These are phyloP conservation scores for Plasmodium coatneyi DNA, from an alignment of 169 alveolate species.

Conservation along the genomic window DNA sequence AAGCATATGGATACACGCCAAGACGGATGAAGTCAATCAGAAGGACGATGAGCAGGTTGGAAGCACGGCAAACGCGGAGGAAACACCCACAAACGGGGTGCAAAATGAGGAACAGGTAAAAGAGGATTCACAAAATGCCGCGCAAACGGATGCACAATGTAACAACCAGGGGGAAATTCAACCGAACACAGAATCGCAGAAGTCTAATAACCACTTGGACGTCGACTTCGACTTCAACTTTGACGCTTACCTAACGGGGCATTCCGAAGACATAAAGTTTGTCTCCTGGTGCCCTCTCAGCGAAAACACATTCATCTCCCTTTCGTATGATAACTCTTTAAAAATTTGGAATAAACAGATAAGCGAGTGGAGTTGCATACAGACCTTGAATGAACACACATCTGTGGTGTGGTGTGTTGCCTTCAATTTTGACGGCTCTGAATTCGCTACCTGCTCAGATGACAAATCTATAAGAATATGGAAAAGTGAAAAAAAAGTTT, in stretches of 20 bases:
- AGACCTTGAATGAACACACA: conserved; percentile 77
- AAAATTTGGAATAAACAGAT: conserved; percentile 33
- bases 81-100: background rate
- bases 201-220: background rate
- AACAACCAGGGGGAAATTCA: background rate
- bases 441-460: conserved; percentile 81
- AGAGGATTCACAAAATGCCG: background rate
- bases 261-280: conserved; percentile 52
- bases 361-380: conserved; percentile 84
- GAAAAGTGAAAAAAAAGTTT: conserved; percentile 30
- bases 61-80: background rate
- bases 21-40: background rate
- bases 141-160: background rate
- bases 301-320: conserved; percentile 77
- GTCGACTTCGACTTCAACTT: conserved; percentile 22
- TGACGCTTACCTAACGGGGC: conserved; percentile 62
- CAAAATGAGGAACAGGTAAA: background rate
- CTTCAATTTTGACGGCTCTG: conserved; percentile 78
- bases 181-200: background rate
- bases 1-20: conserved; percentile 83
- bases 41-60: background rate
- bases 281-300: conserved; percentile 68
- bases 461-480: conserved; percentile 72
- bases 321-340: conserved; percentile 64
- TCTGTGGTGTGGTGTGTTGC: conserved; percentile 84